These are phyloP conservation scores for Penicillium waksmanii DNA, from an alignment of 495 filamentous ascomycete genomes.

Conservation along the genomic window DNA sequence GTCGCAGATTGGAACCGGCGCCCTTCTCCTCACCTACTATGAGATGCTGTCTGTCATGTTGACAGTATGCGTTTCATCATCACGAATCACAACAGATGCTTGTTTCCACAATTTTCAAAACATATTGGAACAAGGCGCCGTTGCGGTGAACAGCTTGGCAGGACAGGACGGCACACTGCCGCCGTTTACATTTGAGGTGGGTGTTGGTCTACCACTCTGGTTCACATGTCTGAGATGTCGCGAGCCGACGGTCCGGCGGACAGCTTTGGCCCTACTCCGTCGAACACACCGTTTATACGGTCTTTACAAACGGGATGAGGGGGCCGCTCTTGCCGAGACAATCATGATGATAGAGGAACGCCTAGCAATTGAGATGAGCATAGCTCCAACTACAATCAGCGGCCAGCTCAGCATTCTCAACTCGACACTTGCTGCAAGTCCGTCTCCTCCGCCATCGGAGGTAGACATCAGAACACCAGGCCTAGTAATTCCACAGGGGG, in stretches of 20 bases:
- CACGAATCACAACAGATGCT: constrained; percentile 25
- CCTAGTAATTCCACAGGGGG: constrained; percentile 21
- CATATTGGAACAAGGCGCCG: constrained; percentile 34
- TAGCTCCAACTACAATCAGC: neutral
- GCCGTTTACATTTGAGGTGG: constrained; percentile 45
- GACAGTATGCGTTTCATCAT: constrained; percentile 18
- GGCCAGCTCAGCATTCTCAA: neutral
- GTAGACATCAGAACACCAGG: neutral
- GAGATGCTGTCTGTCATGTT: constrained; percentile 31
- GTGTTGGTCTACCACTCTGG: constrained; percentile 39
- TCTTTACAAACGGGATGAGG: constrained; percentile 27
- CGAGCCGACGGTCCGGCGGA: constrained; percentile 32
- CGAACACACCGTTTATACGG: constrained; percentile 36
- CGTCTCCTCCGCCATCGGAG: neutral
- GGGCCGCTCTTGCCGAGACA: constrained; percentile 17
- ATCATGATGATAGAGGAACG: constrained; percentile 39
- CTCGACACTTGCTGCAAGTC: neutral
- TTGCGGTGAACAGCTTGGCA: constrained; percentile 19
- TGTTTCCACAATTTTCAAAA: constrained; percentile 31
- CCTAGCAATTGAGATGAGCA: constrained; percentile 14
- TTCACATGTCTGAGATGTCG: constrained; percentile 40
- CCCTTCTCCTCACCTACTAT: constrained; percentile 32
- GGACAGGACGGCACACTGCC: constrained; percentile 28
- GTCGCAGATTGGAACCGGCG: constrained; percentile 18
- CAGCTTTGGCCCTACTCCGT: constrained; percentile 31